These are phyloP conservation scores for Botrytis porri DNA, from an alignment of 2,329 filamentous ascomycete species.

Conservation along the genomic window DNA sequence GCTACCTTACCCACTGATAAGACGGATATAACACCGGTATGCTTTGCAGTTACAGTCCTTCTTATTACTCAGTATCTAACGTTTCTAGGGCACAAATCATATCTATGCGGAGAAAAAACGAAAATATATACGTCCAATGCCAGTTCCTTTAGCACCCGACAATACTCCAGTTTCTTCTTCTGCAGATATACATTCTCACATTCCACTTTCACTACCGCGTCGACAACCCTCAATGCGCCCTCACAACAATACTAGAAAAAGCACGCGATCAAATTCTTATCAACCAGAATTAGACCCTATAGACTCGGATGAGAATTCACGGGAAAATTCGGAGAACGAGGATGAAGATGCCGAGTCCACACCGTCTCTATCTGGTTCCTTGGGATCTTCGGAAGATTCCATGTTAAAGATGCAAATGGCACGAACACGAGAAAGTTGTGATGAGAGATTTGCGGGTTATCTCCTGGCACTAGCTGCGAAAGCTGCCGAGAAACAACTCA, in stretches of 20 bases:
- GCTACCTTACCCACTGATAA: constrained; percentile 64
- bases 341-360: constrained; percentile 32
- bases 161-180: constrained; percentile 4
- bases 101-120: constrained; percentile 35
- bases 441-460: constrained; percentile 73
- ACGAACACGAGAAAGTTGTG: constrained; percentile 64
- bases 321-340: constrained; percentile 46
- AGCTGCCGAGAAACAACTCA: constrained; percentile 75
- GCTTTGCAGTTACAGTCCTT: constrained; percentile 33
- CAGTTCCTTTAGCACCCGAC: constrained; percentile 15
- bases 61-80: neutral
- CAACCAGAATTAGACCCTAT: constrained; percentile 42
- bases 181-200: constrained; percentile 35
- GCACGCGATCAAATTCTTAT: constrained; percentile 42
- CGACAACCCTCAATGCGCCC: constrained; percentile 43
- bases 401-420: constrained; percentile 40
- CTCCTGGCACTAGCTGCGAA: constrained; percentile 76
- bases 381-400: constrained; percentile 38
- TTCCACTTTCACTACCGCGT: constrained; percentile 41
- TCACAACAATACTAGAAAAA: constrained; percentile 43
- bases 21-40: constrained; percentile 60
- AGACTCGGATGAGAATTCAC: constrained; percentile 39
- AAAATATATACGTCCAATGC: constrained; percentile 28
- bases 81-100: constrained; percentile 24
- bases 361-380: constrained; percentile 36